Percentiles rank a stretch among this genome's conserved stretches.
Evolutionary conservation across 306 rosid species (phyloP).

Genomic region (Lathyrus oleraceus): DNA sequence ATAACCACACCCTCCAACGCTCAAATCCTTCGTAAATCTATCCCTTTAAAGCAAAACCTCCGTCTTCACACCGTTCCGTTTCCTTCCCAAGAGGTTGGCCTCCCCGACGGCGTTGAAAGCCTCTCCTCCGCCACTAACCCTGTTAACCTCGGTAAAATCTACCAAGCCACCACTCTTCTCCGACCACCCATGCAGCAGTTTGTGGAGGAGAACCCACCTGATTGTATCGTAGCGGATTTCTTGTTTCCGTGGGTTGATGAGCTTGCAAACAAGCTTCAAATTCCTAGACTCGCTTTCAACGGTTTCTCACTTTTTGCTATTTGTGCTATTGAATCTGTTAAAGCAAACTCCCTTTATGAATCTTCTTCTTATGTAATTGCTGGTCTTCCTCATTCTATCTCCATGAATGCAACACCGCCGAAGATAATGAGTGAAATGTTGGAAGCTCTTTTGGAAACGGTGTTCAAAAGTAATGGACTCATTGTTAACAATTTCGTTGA

Average conservation of each 20-base stretch:
- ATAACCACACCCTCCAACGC: slow-evolving; percentile 36
- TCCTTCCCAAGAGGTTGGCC: slow-evolving; percentile 2
- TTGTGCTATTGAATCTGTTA: slow-evolving; percentile 3
- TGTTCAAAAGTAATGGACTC: slow-evolving; percentile 30
- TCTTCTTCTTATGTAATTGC: slow-evolving; percentile 2
- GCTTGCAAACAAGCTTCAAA: slow-evolving; percentile 2
- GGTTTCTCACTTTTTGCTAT: slow-evolving; percentile 10
- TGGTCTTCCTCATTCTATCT: slow-evolving; percentile 28
- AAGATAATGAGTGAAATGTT: background rate
- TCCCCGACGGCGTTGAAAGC: slow-evolving; percentile 9
- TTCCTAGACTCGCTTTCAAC: slow-evolving; percentile 35
- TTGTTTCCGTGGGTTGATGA: slow-evolving; percentile 31
- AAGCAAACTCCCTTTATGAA: background rate
- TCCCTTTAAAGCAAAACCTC: background rate
- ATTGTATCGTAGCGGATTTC: slow-evolving; percentile 31
- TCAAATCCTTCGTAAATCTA: background rate
- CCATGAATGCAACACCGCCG: slow-evolving; percentile 4
- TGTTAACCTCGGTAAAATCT: background rate
- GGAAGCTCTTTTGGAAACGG: background rate
- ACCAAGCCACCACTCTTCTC: slow-evolving; percentile 4
- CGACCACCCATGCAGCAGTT: background rate
- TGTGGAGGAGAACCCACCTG: slow-evolving; percentile 28
- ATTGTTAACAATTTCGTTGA: slow-evolving; percentile 40
- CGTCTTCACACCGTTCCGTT: slow-evolving; percentile 12
- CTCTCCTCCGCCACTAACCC: background rate